Evolutionary conservation across 2,329 filamentous ascomycete genomes (phyloP).

Genomic region (Biscogniauxia marginata): DNA sequence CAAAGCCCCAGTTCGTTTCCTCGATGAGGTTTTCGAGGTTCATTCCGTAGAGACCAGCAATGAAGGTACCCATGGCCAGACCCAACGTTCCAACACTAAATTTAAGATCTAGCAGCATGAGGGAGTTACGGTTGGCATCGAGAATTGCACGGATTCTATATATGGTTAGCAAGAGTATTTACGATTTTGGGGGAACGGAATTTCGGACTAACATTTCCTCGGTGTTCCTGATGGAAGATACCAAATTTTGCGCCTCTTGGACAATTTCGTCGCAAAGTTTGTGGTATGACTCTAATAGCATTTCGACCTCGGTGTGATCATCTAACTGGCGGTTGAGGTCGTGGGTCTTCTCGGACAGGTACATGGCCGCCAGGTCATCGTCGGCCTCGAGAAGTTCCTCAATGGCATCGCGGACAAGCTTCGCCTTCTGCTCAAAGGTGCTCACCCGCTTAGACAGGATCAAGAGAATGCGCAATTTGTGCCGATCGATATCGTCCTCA

Average conservation of each 20-base stretch:
- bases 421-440: constrained; percentile 96
- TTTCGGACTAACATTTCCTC: constrained; percentile 79
- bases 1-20: constrained; percentile 85
- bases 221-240: constrained; percentile 93
- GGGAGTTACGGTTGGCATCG: constrained; percentile 94
- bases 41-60: constrained; percentile 99
- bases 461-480: constrained; percentile 86
- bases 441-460: constrained; percentile 94
- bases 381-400: constrained; percentile 95
- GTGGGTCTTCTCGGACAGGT: constrained; percentile 82
- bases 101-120: constrained; percentile 96
- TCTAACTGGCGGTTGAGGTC: constrained; percentile 73
- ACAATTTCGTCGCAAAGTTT: constrained; percentile 98
- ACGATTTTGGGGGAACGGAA: not conserved
- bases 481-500: constrained; percentile 93
- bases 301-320: constrained; percentile 94
- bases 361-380: constrained; percentile 93
- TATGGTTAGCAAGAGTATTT: constrained; percentile 23
- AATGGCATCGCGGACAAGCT: constrained; percentile 89
- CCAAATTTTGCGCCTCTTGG: constrained; percentile 87
- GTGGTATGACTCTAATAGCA: constrained; percentile 95
- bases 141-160: constrained; percentile 88
- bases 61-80: constrained; percentile 90
- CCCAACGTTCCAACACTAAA: constrained; percentile 94
- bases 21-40: constrained; percentile 99